Evolutionary conservation across 208 protist species (phyloP), one percentile per base, ranked within the genome.

Genomic region (Strigomonas galati): DNA sequence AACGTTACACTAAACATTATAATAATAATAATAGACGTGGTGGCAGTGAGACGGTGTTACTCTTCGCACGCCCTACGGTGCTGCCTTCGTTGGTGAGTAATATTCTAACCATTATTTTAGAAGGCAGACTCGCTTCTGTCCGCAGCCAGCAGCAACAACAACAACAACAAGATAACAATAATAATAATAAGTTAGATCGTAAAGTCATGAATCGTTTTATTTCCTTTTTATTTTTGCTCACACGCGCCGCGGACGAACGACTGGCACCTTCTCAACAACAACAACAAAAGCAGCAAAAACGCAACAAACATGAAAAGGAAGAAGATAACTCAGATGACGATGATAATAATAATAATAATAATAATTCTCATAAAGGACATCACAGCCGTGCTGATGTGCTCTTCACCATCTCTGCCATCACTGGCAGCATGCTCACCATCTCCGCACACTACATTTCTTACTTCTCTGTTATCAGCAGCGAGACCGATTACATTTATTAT

Each of bases 401-500:
- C 35, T 40, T 85, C 31, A 71, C 73, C 46, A 77, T 94, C 4
- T 76, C 89, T 21, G 79, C 85, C 10, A 59, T 74, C 44, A 87
- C 80, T 2, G 46, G 83, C 0, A 72, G 67, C 23, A 52, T 94
- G 28, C 89, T 94, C 46, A 71, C 87, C 31, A 71, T 84, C 0
- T 69, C 85, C 12, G 73, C 74, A 14, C 69, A 74, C 32, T 77
- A 85, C 70, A 67, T 92, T 0, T 65, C 83, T 62, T 69, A 92
- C 51, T 94, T 89, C 74, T 91, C 85, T 24, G 69, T 70, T 24
- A 79, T 80, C 76, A 92, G 85, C 74, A 78, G 73, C 60, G 89
- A 95, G 54, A 64, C 84, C 35, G 89, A 95, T 62, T 89, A 78
- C 37, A 26, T 95, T 35, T 78, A 78, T n/a, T 71, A 70, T 7